Percentiles rank a stretch among this genome's conserved stretches.
Evolutionary conservation across 2,329 filamentous ascomycete genomes (phyloP).

Genomic region (Lasiodiplodia hormozganensis): DNA sequence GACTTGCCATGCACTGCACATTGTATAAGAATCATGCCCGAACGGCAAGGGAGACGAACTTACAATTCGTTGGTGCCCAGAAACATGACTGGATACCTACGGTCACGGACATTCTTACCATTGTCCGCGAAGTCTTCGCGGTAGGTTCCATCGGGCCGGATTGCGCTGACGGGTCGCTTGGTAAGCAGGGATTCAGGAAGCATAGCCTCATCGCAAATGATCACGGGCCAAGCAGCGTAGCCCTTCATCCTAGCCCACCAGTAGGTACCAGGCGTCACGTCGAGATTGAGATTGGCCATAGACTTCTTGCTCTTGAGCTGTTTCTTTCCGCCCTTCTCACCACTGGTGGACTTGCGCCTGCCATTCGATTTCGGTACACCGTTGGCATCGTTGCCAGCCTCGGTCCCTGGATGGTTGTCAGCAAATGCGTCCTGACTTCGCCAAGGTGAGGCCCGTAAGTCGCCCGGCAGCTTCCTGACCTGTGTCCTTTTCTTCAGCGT

Average conservation of each 20-base stretch:
- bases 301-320: conserved; percentile 84
- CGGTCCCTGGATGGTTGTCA: conserved; percentile 35
- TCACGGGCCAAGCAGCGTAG: conserved; percentile 91
- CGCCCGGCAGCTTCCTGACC: not conserved
- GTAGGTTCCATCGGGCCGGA: conserved; percentile 82
- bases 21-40: conserved; percentile 6
- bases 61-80: conserved; percentile 96
- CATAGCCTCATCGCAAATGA: conserved; percentile 95
- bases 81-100: conserved; percentile 95
- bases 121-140: conserved; percentile 86
- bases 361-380: conserved; percentile 57
- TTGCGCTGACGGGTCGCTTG: conserved; percentile 82
- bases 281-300: conserved; percentile 68
- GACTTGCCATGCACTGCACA: conserved; percentile 81
- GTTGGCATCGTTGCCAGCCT: conserved; percentile 52
- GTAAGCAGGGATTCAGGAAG: conserved; percentile 79
- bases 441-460: not conserved
- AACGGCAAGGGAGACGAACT: conserved; percentile 55
- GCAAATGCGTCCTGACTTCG: not conserved
- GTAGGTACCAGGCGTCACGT: conserved; percentile 89
- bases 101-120: conserved; percentile 82
- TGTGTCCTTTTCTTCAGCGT: conserved; percentile 36
- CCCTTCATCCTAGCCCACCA: conserved; percentile 95
- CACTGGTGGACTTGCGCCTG: conserved; percentile 75
- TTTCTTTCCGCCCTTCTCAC: conserved; percentile 74